Conservation (phyloP, 257 asterid species). For the Plectranthus barbatus region DNA sequence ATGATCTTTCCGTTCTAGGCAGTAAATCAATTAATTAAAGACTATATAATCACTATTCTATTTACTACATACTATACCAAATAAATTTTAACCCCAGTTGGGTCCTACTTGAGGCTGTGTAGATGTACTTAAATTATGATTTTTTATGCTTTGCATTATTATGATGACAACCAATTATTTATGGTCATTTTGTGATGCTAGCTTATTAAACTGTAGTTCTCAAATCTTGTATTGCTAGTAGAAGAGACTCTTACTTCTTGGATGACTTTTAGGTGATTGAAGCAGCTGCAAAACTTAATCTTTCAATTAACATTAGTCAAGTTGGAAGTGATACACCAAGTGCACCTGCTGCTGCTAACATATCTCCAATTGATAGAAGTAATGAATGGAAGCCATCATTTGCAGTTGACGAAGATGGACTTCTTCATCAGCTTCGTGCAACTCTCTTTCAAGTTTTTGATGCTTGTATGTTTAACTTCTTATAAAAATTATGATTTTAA, state of each 20-base stretch:
- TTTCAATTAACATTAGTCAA: slow-evolving; percentile 57
- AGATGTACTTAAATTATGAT: background rate
- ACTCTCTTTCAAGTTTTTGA: slow-evolving; percentile 71
- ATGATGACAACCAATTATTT: background rate
- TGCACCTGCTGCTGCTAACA: slow-evolving; percentile 33
- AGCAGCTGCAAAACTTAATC: slow-evolving; percentile 68
- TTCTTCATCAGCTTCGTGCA: slow-evolving; percentile 78
- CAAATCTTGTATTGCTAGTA: slow-evolving; percentile 1
- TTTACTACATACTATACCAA: too few species aligned
- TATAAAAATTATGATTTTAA: background rate
- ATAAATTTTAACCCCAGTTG: too few species aligned
- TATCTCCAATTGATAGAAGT: slow-evolving; percentile 51
- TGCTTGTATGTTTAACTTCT: slow-evolving; percentile 40
- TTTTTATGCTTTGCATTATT: background rate
- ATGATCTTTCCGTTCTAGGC: too few species aligned
- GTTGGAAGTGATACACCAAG: slow-evolving; percentile 67
- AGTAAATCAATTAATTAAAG: too few species aligned
- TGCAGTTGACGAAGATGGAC: slow-evolving; percentile 80
- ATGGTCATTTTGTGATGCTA: background rate
- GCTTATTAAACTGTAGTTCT: background rate
- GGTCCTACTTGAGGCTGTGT: background rate
- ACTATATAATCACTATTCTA: too few species aligned
- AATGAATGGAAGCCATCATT: slow-evolving; percentile 82
- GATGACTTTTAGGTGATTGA: slow-evolving; percentile 56
- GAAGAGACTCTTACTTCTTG: slow-evolving; percentile 1